Evolutionary conservation across 805 yeast species (phyloP).

Genomic region (Candida sakaeoensis): DNA sequence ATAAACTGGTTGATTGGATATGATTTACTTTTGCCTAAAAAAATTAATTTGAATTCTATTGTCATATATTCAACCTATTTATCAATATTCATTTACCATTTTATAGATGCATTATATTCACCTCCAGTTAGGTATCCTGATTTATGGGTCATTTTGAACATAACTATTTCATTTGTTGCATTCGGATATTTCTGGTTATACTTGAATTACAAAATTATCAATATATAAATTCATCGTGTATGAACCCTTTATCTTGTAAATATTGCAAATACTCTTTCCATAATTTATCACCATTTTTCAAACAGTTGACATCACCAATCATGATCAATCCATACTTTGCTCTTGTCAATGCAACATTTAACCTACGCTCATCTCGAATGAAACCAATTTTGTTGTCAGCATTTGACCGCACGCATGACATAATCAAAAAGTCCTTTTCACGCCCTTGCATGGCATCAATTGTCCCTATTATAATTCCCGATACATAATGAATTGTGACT

Average conservation of each 20-base stretch:
- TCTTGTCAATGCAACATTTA: constrained; percentile 86
- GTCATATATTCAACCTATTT: constrained; percentile 32
- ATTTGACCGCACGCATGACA: constrained; percentile 63
- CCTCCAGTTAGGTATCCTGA: constrained; percentile 75
- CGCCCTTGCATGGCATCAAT: constrained; percentile 62
- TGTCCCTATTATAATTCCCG: constrained; percentile 51
- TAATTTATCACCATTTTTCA: constrained; percentile 42
- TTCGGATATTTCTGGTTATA: constrained; percentile 80
- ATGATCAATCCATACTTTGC: constrained; percentile 74
- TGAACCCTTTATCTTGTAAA: constrained; percentile 25
- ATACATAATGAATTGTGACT: constrained; percentile 46
- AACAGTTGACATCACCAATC: constrained; percentile 37
- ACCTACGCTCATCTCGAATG: constrained; percentile 77
- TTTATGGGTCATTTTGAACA: constrained; percentile 77
- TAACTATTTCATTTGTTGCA: constrained; percentile 68
- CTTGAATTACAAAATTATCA: constrained; percentile 43
- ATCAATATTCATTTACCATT: constrained; percentile 48
- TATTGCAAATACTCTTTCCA: constrained; percentile 51
- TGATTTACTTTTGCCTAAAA: constrained; percentile 19
- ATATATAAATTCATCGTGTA: constrained; percentile 10
- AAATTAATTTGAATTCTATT: constrained; percentile 13
- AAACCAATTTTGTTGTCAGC: constrained; percentile 74
- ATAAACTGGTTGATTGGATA: constrained; percentile 41
- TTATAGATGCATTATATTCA: constrained; percentile 44
- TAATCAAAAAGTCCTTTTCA: constrained; percentile 49